These are phyloP conservation scores for Blastomyces parvus DNA, from an alignment of 2,329 filamentous ascomycete species.

Conservation along the genomic window DNA sequence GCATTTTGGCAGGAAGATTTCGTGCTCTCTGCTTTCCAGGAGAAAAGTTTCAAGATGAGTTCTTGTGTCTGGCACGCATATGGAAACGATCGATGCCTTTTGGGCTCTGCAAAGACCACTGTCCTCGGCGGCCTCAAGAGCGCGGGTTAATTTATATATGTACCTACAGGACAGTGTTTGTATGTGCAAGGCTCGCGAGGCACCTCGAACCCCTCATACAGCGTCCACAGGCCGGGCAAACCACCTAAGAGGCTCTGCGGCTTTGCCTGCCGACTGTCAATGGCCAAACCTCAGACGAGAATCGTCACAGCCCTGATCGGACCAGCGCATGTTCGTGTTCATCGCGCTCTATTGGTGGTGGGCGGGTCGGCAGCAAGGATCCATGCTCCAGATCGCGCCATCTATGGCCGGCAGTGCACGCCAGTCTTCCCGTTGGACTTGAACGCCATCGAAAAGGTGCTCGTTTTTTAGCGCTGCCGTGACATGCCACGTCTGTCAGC, in stretches of 20 bases:
- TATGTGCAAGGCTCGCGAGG: background rate
- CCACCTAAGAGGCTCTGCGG: background rate
- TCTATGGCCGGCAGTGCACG: background rate
- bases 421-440: background rate
- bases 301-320: background rate
- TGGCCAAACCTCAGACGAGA: background rate
- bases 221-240: background rate
- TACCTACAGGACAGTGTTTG: too few species aligned
- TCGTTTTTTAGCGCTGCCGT: background rate
- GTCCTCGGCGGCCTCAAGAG: background rate
- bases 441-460: background rate
- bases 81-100: background rate
- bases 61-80: background rate
- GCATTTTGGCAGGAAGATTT: background rate
- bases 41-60: background rate
- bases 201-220: background rate
- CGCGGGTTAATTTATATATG: background rate
- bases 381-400: background rate
- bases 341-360: background rate
- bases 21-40: background rate
- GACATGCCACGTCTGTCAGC: slow-evolving; percentile 6
- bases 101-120: background rate
- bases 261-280: background rate
- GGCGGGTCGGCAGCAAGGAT: background rate
- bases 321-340: slow-evolving; percentile 5